A percentile compares a stretch with the other conserved stretches of the same genome.
Evolutionary conservation across 2,329 filamentous ascomycete species (phyloP).

Genomic region (Pseudogymnoascus sp.): DNA sequence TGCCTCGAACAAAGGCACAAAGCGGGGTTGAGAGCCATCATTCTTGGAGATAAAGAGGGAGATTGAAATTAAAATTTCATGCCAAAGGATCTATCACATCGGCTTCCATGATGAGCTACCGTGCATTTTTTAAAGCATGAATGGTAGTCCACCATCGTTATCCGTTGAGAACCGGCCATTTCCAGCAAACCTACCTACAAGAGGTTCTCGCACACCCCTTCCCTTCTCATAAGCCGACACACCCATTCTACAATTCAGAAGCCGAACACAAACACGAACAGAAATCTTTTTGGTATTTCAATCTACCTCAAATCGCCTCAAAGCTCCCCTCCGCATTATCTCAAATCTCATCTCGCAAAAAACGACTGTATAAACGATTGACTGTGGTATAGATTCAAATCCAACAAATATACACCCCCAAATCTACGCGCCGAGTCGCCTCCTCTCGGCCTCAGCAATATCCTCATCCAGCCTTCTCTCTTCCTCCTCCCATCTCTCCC

Average conservation of each 20-base stretch:
- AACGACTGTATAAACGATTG: neutral
- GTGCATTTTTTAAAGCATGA: neutral
- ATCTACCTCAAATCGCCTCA: neutral
- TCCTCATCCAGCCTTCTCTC: conserved; percentile 2
- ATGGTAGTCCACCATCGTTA: neutral
- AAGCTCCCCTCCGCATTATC: neutral
- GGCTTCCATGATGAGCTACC: neutral
- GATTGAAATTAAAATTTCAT: neutral
- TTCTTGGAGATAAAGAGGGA: neutral
- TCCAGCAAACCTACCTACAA: neutral
- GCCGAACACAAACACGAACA: neutral
- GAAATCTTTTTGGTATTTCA: neutral
- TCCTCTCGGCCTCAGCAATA: conserved; percentile 5
- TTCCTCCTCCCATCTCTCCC: neutral
- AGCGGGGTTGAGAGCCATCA: neutral
- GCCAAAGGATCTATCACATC: neutral
- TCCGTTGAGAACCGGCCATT: neutral
- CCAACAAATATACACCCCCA: neutral
- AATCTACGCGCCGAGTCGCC: neutral
- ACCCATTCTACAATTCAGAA: neutral
- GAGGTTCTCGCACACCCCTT: neutral
- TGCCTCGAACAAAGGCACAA: neutral
- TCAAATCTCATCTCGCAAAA: neutral
- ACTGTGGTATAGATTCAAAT: neutral
- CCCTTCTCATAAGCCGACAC: neutral